Base-by-base conservation (phyloP, 192 early-diverging fungal species). In the Cetraspora pellucida region DNA sequence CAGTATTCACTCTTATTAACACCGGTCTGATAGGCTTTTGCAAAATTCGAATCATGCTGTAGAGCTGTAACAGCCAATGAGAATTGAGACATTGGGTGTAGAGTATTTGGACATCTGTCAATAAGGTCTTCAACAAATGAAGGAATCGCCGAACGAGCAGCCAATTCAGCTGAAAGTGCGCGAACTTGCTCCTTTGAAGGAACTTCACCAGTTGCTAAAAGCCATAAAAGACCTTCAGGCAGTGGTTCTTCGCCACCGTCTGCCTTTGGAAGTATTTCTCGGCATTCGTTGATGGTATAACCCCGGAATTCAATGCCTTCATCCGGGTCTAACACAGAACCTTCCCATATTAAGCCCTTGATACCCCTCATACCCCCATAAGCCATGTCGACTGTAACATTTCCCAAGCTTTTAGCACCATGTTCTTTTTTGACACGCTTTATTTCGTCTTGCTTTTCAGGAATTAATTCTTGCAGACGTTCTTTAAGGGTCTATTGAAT, bases 51-150 rank as follows among this genome's bases (percentile, higher is more conserved):
- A 79, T 99, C 97, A 86, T 96, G 93, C 85, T 99, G 96, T 78
- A 99, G 91, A 67, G 97, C 97, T 77, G 92, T 97, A 84, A 99
- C 92, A 54, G 97, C 97, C 61, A 99, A 85, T 64, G 93, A 90
- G 86, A 99, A 94, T 90, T 99, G 97, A 75, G 94, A 94, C 97
- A 99, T 99, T 77, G 97, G 96, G 91, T 99, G 97, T 78, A 99
- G 92, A 63, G 96, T 97, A 90, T 87, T 93, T 77, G 97, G 97
- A 91, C 97, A 99, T 78, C 95, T 90, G 89, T 99, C 97, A 75
- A 99, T 91, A 83, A 99, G 86, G 72, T 99, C 97, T 83, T 96
- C 91, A 79, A 99, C 97, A 84, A 97, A 95, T 71, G 89, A 81
- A 60, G 97, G 97, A 77, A 99, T 89, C 75, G 91, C 86, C 64